Conservation (phyloP, 345 rosid species). For the Pugionium cornutum region DNA sequence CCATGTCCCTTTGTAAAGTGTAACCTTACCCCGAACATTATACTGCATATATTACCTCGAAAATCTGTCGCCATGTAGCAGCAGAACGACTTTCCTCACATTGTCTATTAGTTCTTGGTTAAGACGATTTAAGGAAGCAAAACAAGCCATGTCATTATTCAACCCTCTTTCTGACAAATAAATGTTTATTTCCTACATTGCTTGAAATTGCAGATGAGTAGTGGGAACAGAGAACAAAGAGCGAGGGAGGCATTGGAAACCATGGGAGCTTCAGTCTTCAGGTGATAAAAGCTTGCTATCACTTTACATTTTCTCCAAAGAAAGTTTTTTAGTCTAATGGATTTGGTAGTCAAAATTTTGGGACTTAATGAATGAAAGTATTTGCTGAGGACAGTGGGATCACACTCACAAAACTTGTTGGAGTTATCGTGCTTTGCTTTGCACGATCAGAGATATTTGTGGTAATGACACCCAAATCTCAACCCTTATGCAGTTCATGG, state of each 20-base stretch:
- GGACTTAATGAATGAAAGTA: conserved; percentile 31
- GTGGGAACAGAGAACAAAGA: conserved; percentile 71
- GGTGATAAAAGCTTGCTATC: conserved; percentile 46
- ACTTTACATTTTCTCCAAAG: background rate
- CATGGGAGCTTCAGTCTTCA: conserved; percentile 98
- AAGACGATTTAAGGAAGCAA: conserved; percentile 18
- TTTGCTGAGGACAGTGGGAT: conserved; percentile 67
- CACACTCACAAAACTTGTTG: conserved; percentile 86
- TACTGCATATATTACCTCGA: conserved; percentile 18
- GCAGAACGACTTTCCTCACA: conserved; percentile 11
- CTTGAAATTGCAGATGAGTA: conserved; percentile 57
- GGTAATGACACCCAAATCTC: conserved; percentile 48
- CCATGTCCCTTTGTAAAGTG: conserved; percentile 18
- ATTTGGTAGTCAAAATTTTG: conserved; percentile 21
- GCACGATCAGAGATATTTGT: conserved; percentile 89
- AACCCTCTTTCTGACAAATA: background rate
- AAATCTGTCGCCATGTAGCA: conserved; percentile 17
- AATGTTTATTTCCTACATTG: conserved; percentile 25
- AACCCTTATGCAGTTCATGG: conserved; percentile 18
- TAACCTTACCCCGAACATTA: conserved; percentile 22
- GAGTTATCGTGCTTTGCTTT: conserved; percentile 86
- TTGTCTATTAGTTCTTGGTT: conserved; percentile 2
- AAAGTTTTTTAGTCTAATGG: conserved; percentile 14
- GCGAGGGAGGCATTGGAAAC: conserved; percentile 74
- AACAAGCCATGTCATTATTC: conserved; percentile 22